These are phyloP conservation scores for Cladosporium cucumerinum DNA, from an alignment of 2,329 filamentous ascomycete species.

Conservation along the genomic window DNA sequence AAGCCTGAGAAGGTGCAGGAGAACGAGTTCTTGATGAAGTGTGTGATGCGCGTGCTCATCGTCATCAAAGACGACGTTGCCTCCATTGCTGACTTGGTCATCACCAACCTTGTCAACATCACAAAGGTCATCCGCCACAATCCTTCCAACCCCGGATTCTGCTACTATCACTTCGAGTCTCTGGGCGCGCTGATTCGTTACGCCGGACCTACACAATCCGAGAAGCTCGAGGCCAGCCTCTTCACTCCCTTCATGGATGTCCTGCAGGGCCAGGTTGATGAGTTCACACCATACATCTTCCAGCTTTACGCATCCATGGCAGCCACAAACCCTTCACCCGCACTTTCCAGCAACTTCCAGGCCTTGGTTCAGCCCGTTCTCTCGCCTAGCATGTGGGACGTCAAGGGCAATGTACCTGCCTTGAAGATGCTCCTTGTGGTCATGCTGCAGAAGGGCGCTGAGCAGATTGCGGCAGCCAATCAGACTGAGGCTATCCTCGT, in stretches of 20 bases:
- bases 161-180: slow-evolving; percentile 97
- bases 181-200: slow-evolving; percentile 83
- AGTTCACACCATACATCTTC: slow-evolving; percentile 96
- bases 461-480: slow-evolving; percentile 70
- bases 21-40: slow-evolving; percentile 98
- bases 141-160: slow-evolving; percentile 95
- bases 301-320: slow-evolving; percentile 89
- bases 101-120: slow-evolving; percentile 81
- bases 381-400: slow-evolving; percentile 82
- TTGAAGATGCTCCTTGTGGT: slow-evolving; percentile 79
- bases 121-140: slow-evolving; percentile 90
- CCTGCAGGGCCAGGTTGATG: slow-evolving; percentile 77
- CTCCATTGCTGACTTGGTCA: slow-evolving; percentile 70
- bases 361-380: slow-evolving; percentile 74
- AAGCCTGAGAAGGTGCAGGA: slow-evolving; percentile 93
- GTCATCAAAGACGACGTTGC: slow-evolving; percentile 82
- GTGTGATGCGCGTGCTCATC: slow-evolving; percentile 94
- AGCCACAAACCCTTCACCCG: slow-evolving; percentile 76
- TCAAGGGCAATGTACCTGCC: slow-evolving; percentile 87
- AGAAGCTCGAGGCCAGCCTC: slow-evolving; percentile 73
- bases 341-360: slow-evolving; percentile 77
- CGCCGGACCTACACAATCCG: slow-evolving; percentile 65
- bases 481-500: slow-evolving; percentile 86
- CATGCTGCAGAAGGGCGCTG: slow-evolving; percentile 73
- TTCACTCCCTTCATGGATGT: slow-evolving; percentile 81